Conservation (phyloP, 208 protist genomes). For the Acanthamoeba quina region DNA sequence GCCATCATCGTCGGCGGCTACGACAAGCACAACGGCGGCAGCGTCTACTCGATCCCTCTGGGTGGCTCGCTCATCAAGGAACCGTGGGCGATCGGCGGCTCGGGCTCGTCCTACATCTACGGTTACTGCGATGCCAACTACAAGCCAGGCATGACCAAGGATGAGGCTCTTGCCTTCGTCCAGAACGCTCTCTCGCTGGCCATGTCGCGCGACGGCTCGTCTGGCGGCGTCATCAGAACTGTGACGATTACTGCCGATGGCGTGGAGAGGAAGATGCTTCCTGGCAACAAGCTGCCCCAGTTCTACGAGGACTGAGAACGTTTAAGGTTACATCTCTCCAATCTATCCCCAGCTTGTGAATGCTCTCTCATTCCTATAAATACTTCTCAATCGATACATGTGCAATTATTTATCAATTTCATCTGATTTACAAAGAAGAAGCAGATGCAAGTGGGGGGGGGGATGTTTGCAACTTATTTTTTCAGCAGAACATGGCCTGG, state of each 20-base stretch:
- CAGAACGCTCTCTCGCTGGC: conserved; percentile 95
- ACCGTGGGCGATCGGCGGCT: conserved; percentile 96
- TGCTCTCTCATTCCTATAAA: conserved; percentile 19
- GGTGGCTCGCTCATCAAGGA: conserved; percentile 95
- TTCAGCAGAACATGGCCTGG: conserved; percentile 24
- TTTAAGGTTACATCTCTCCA: neutral
- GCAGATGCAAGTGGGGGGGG: neutral
- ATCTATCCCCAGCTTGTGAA: neutral
- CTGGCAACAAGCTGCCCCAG: conserved; percentile 75
- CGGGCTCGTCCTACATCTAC: conserved; percentile 98
- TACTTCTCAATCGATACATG: neutral
- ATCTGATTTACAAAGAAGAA: neutral
- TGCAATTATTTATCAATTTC: neutral
- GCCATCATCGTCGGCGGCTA: conserved; percentile 98
- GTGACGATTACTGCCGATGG: conserved; percentile 93
- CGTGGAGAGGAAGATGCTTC: conserved; percentile 85
- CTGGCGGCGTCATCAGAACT: conserved; percentile 97
- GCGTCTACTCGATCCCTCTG: conserved; percentile 97
- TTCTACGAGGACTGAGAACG: conserved; percentile 55
- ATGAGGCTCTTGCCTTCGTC: conserved; percentile 97
- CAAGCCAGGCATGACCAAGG: conserved; percentile 96
- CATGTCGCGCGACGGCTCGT: conserved; percentile 98
- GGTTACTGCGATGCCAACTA: conserved; percentile 98
- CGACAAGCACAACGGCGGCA: conserved; percentile 96
- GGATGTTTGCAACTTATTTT: neutral